Percentiles rank a stretch among this genome's conserved stretches.
phyloP scores from a whole-genome alignment of 352 stramenopile species.

The Blastocystis sp. region DNA sequence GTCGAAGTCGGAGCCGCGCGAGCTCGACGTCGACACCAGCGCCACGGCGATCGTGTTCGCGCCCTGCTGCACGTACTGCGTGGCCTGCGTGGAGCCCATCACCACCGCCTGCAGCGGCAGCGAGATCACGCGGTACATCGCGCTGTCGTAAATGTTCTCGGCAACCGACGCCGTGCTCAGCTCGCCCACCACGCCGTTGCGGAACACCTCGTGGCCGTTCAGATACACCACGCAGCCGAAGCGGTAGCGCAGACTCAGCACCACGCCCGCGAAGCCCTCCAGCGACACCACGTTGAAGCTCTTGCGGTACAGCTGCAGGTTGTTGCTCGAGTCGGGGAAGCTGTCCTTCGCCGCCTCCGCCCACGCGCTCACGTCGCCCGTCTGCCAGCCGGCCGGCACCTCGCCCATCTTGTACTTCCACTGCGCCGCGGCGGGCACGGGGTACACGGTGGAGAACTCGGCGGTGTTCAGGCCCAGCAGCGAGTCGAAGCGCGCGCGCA shows the following conservation, averaged over 20 bases:
- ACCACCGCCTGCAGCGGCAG: background rate
- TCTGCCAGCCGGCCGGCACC: no score
- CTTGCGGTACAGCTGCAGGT: slow-evolving; percentile 43
- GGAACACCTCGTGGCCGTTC: no score
- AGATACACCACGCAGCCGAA: slow-evolving; percentile 4
- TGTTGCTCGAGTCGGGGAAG: slow-evolving; percentile 1
- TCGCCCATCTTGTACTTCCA: background rate
- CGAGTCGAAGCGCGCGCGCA: background rate
- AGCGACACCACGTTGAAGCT: background rate
- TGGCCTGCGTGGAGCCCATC: background rate
- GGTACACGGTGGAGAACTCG: no score
- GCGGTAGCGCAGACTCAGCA: slow-evolving; percentile 23
- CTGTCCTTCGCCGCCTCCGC: slow-evolving; percentile 29
- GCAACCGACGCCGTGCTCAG: background rate
- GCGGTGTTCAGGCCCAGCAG: background rate
- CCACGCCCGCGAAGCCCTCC: background rate
- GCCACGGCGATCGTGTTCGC: no score
- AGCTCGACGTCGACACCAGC: no score
- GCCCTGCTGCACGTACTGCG: background rate
- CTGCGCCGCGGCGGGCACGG: no score
- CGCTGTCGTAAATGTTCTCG: background rate
- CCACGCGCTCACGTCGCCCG: background rate
- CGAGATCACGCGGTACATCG: slow-evolving; percentile 2
- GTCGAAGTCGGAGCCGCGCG: no score
- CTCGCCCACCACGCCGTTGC: background rate